phyloP scores from a whole-genome alignment of 495 filamentous ascomycete genomes.

The Trichoderma erinaceum region DNA sequence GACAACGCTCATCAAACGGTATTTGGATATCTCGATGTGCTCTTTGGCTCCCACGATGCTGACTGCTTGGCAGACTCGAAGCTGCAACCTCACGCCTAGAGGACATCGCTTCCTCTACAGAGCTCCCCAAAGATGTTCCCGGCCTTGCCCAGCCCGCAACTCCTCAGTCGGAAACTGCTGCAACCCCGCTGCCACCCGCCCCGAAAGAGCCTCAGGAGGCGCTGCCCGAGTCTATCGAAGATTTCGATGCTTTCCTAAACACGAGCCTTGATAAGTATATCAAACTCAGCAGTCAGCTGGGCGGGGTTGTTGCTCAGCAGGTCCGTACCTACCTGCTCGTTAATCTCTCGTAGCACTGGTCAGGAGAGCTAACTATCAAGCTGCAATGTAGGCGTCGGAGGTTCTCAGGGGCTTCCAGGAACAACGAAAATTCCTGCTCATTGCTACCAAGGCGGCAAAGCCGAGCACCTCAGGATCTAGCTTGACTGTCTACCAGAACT shows the following conservation, averaged over 20 bases:
- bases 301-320: constrained; percentile 74
- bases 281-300: constrained; percentile 68
- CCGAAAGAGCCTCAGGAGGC: constrained; percentile 48
- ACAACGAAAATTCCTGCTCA: constrained; percentile 78
- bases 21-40: constrained; percentile 20
- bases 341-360: not conserved
- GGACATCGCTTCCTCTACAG: constrained; percentile 79
- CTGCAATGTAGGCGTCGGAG: constrained; percentile 26
- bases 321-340: constrained; percentile 33
- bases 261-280: constrained; percentile 71
- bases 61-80: constrained; percentile 69
- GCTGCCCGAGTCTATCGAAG: constrained; percentile 71
- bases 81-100: constrained; percentile 93
- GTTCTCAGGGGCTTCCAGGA: constrained; percentile 59
- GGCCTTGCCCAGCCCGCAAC: constrained; percentile 26
- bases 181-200: constrained; percentile 28
- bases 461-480: constrained; percentile 63
- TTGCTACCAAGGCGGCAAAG: constrained; percentile 88
- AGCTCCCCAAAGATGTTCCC: constrained; percentile 45
- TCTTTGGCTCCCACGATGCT: not conserved
- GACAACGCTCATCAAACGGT: constrained; percentile 97
- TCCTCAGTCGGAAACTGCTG: constrained; percentile 27
- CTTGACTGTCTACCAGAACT: constrained; percentile 57
- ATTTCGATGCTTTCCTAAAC: constrained; percentile 76
- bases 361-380: constrained; percentile 1